A percentile compares a stretch with the other conserved stretches of the same genome.
Evolutionary conservation across 1,284 basidiomycete species (phyloP).

Genomic region (Tremellales sp.): DNA sequence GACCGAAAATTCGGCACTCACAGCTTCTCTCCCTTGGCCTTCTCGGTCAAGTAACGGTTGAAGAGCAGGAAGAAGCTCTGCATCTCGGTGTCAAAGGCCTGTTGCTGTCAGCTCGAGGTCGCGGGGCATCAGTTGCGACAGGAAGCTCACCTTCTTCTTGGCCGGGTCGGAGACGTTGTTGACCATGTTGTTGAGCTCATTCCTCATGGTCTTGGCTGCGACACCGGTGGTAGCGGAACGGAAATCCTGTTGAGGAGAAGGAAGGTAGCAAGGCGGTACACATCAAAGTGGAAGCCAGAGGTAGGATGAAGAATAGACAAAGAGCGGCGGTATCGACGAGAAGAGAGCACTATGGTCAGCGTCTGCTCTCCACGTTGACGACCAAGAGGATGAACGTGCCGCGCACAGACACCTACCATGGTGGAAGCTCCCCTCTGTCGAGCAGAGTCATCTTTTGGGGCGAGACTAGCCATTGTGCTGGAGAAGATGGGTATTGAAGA

Average conservation of each 20-base stretch:
- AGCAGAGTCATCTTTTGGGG: constrained; percentile 26
- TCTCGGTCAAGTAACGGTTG: constrained; percentile 93
- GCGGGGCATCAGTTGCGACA: neutral
- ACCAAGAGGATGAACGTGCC: constrained; percentile 1
- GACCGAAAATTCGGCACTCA: constrained; percentile 56
- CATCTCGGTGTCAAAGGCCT: constrained; percentile 98
- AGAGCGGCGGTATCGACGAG: neutral
- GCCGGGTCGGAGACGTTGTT: constrained; percentile 69
- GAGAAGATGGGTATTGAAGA: constrained; percentile 5
- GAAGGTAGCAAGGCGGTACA: neutral
- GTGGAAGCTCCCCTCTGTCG: constrained; percentile 49
- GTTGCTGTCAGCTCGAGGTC: constrained; percentile 10
- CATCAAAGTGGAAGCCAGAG: neutral
- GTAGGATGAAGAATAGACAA: neutral
- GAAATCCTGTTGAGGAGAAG: constrained; percentile 58
- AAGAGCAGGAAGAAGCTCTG: constrained; percentile 98
- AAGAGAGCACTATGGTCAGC: neutral
- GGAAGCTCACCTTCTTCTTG: constrained; percentile 83
- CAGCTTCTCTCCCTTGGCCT: constrained; percentile 93
- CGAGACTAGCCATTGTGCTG: constrained; percentile 13
- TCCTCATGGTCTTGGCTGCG: constrained; percentile 96
- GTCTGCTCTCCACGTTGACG: too few relatives aligned
- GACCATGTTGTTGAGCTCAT: constrained; percentile 94
- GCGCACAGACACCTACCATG: constrained; percentile 39
- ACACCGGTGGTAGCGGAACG: constrained; percentile 98